Conservation (phyloP, 2,329 filamentous ascomycete genomes). For the Epichloe coenophiala region DNA sequence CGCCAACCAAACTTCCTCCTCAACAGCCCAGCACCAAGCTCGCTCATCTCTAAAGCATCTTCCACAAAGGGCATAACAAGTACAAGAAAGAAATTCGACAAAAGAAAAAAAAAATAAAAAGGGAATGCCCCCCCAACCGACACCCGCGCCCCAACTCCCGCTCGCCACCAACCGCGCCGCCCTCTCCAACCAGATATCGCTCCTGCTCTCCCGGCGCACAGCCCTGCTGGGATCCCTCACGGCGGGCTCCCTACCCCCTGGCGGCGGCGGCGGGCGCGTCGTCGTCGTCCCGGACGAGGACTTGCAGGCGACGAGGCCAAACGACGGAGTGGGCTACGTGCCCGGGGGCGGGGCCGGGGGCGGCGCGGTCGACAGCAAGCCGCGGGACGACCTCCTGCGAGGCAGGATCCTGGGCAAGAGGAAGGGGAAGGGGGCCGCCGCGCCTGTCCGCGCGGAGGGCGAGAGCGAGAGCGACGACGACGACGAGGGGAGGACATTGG, state of each 20-base stretch:
- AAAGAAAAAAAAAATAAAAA: no score
- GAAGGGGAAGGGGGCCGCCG: constrained; percentile 4
- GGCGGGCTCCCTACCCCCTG: no score
- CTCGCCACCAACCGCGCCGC: constrained; percentile 24
- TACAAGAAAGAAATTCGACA: no score
- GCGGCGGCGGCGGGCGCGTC: constrained; percentile 1
- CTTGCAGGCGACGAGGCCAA: constrained; percentile 8
- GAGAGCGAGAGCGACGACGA: constrained; percentile 20
- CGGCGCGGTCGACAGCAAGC: constrained; percentile 7
- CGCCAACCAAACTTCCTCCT: no score
- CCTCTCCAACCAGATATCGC: constrained; percentile 28
- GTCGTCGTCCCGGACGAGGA: constrained; percentile 1
- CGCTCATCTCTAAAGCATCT: no score
- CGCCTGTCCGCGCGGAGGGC: not conserved
- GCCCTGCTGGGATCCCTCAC: constrained; percentile 20
- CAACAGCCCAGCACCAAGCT: no score
- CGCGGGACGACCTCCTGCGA: not conserved
- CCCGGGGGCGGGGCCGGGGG: constrained; percentile 15
- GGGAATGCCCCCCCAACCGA: not conserved
- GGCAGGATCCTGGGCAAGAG: constrained; percentile 9
- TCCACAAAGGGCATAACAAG: not conserved
- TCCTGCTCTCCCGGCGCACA: constrained; percentile 23
- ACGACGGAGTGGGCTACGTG: constrained; percentile 29
- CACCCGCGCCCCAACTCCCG: constrained; percentile 14
- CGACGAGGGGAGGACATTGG: constrained; percentile 23